phyloP scores from a whole-genome alignment of 2,329 filamentous ascomycete genomes.

The Diaporthe helianthi region DNA sequence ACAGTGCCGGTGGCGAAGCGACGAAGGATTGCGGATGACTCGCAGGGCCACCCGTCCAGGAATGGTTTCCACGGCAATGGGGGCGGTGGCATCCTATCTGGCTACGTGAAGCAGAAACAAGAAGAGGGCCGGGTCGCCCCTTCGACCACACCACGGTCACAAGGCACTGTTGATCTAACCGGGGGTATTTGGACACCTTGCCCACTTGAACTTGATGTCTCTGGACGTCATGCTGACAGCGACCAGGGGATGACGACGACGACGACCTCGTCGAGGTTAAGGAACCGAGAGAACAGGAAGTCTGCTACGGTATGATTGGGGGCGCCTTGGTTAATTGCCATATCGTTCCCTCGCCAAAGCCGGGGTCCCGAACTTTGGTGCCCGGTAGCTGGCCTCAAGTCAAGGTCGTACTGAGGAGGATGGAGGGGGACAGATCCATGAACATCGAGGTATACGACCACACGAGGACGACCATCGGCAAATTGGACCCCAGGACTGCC shows the following conservation, averaged over 20 bases:
- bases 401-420: constrained; percentile 72
- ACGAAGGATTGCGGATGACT: constrained; percentile 60
- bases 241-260: constrained; percentile 56
- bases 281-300: constrained; percentile 70
- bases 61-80: constrained; percentile 50
- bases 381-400: constrained; percentile 73
- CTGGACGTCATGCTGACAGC: constrained; percentile 36
- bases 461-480: constrained; percentile 74
- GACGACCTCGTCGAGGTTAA: constrained; percentile 65
- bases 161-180: constrained; percentile 62
- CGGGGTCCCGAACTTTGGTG: constrained; percentile 65
- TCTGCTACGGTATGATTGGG: constrained; percentile 83
- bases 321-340: constrained; percentile 71
- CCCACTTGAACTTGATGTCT: neutral
- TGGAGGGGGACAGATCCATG: constrained; percentile 59
- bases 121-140: constrained; percentile 47
- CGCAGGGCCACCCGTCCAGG: constrained; percentile 44
- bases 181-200: constrained; percentile 47
- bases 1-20: constrained; percentile 68
- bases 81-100: constrained; percentile 66
- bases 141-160: constrained; percentile 38
- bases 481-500: constrained; percentile 73
- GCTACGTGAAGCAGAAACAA: constrained; percentile 69
- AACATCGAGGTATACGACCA: constrained; percentile 78
- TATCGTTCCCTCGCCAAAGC: constrained; percentile 72